Evolutionary conservation across 805 yeast genomes (phyloP).

Genomic region (Monosporozyma solicola): DNA sequence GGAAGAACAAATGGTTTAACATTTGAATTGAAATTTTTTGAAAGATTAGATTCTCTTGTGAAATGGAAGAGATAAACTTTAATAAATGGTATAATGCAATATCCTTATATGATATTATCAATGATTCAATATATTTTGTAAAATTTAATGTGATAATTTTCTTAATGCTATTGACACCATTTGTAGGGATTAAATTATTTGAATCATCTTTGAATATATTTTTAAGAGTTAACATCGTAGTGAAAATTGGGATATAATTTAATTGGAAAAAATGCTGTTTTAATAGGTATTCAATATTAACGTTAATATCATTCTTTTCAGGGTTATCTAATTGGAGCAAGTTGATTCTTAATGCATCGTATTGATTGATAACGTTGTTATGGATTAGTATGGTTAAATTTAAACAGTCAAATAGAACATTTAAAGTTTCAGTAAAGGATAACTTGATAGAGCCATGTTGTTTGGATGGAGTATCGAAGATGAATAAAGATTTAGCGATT

Average conservation of each 20-base stretch:
- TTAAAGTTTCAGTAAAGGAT: conserved; percentile 4
- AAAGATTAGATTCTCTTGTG: conserved; percentile 30
- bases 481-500: conserved; percentile 24
- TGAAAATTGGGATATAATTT: conserved; percentile 15
- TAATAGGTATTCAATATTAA: conserved; percentile 15
- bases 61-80: conserved; percentile 27
- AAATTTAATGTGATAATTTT: conserved; percentile 10
- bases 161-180: not conserved
- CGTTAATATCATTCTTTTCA: not conserved
- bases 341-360: conserved; percentile 9
- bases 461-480: conserved; percentile 12
- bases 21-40: conserved; percentile 26
- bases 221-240: conserved; percentile 8
- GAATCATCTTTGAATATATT: not conserved
- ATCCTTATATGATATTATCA: conserved; percentile 31
- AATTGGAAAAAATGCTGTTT: conserved; percentile 17
- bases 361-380: conserved; percentile 12
- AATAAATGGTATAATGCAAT: conserved; percentile 30
- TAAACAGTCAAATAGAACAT: conserved; percentile 13
- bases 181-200: not conserved
- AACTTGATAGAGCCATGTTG: conserved; percentile 4
- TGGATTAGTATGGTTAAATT: conserved; percentile 10
- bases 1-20: conserved; percentile 27
- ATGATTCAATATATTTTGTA: conserved; percentile 26
- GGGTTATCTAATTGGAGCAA: conserved; percentile 2